These are phyloP conservation scores for Penicillium tannophilum DNA, from an alignment of 495 filamentous ascomycete species.

Conservation along the genomic window DNA sequence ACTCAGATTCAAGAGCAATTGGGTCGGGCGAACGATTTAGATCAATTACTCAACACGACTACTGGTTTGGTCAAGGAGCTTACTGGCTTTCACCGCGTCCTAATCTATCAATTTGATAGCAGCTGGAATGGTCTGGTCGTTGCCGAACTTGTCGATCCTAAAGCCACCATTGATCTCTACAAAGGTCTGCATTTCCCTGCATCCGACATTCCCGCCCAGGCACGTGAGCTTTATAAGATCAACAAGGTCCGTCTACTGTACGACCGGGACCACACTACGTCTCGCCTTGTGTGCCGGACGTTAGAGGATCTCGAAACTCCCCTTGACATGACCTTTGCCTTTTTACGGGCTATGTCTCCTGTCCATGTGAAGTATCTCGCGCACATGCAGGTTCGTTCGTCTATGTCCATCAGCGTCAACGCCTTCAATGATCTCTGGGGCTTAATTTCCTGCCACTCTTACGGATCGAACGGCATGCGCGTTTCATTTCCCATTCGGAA, in stretches of 20 bases:
- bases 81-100: constrained; percentile 89
- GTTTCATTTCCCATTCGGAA: constrained; percentile 91
- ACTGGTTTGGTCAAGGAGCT: constrained; percentile 64
- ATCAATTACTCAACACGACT: constrained; percentile 59
- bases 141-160: constrained; percentile 80
- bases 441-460: constrained; percentile 84
- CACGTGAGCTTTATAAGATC: constrained; percentile 76
- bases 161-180: constrained; percentile 81
- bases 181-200: constrained; percentile 91
- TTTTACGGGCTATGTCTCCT: constrained; percentile 83
- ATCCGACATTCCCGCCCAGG: constrained; percentile 85
- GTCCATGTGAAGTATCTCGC: constrained; percentile 86
- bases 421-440: constrained; percentile 88
- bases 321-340: constrained; percentile 82
- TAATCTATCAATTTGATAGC: constrained; percentile 92
- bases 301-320: constrained; percentile 74
- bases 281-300: constrained; percentile 80
- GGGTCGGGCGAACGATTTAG: constrained; percentile 32
- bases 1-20: constrained; percentile 63
- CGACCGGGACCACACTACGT: constrained; percentile 46
- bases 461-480: constrained; percentile 80
- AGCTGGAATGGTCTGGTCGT: constrained; percentile 84
- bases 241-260: constrained; percentile 47
- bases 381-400: constrained; percentile 89
- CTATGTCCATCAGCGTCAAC: constrained; percentile 94